These are phyloP conservation scores for Lineolata rhizophorae DNA, from an alignment of 495 filamentous ascomycete species.

Conservation along the genomic window DNA sequence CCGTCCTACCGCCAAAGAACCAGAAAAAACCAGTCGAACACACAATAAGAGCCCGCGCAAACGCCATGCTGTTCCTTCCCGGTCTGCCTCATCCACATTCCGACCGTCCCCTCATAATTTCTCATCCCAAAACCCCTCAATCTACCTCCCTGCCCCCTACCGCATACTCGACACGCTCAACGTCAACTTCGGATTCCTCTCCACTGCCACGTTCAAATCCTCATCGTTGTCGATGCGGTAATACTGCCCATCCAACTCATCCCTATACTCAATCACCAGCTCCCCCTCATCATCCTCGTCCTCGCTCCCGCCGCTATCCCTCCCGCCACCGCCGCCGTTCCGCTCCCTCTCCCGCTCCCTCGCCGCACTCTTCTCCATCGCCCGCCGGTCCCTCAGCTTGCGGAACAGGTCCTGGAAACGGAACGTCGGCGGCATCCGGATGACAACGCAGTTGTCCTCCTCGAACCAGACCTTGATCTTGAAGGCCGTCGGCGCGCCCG, in stretches of 20 bases:
- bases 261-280: conserved; percentile 62
- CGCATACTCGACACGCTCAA: conserved; percentile 36
- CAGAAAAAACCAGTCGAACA: no score
- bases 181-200: conserved; percentile 68
- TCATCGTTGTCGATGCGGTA: conserved; percentile 53
- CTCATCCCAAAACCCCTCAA: no score
- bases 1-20: no score
- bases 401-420: conserved; percentile 30
- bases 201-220: conserved; percentile 59
- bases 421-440: conserved; percentile 66
- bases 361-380: conserved; percentile 17
- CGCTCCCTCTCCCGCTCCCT: no score
- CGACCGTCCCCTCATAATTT: no score
- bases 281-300: conserved; percentile 27
- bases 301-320: no score
- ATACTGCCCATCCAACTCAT: conserved; percentile 57
- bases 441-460: conserved; percentile 73
- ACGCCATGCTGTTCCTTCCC: no score
- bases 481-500: conserved; percentile 27
- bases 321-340: no score
- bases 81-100: no score
- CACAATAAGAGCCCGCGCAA: no score
- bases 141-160: neutral
- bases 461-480: conserved; percentile 86
- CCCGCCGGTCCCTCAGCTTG: conserved; percentile 44